phyloP scores from a whole-genome alignment of 164 flowering plant species.

The Piper betle region DNA sequence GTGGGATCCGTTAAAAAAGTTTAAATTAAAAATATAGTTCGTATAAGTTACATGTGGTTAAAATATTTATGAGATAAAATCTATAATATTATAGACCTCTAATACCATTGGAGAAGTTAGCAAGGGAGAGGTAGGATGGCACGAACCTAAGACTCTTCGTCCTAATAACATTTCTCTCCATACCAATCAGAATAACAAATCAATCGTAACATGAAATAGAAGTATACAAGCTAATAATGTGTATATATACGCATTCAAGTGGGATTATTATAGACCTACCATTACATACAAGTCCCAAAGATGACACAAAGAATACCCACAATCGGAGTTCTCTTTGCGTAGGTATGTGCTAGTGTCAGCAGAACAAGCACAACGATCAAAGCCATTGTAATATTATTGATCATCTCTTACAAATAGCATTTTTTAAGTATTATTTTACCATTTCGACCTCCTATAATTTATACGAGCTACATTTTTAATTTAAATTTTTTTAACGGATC shows the following conservation, averaged over 20 bases:
- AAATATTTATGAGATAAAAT: too few relatives aligned
- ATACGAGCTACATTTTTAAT: too few relatives aligned
- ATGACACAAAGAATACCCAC: slow-evolving; percentile 43
- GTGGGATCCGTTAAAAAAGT: too few relatives aligned
- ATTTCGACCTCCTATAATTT: too few relatives aligned
- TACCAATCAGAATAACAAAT: neutral
- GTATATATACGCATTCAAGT: neutral
- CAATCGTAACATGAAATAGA: neutral
- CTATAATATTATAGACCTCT: slow-evolving; percentile 39
- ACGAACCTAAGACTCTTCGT: slow-evolving; percentile 68
- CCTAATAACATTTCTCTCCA: slow-evolving; percentile 44
- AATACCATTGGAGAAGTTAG: slow-evolving; percentile 32
- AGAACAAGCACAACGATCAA: slow-evolving; percentile 17
- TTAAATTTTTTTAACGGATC: too few relatives aligned
- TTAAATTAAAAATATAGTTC: neutral
- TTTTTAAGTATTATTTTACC: too few relatives aligned
- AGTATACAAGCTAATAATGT: neutral
- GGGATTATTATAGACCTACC: slow-evolving; percentile 2
- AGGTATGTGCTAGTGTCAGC: slow-evolving; percentile 13
- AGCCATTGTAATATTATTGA: slow-evolving; percentile 14
- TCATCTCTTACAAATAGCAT: too few relatives aligned
- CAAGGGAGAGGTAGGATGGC: slow-evolving; percentile 44
- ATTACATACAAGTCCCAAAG: slow-evolving; percentile 49
- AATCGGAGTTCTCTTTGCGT: slow-evolving; percentile 19
- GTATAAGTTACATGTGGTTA: too few relatives aligned